Base-by-base conservation (phyloP, 2,329 filamentous ascomycete genomes). In the Trichoderma sp. region DNA sequence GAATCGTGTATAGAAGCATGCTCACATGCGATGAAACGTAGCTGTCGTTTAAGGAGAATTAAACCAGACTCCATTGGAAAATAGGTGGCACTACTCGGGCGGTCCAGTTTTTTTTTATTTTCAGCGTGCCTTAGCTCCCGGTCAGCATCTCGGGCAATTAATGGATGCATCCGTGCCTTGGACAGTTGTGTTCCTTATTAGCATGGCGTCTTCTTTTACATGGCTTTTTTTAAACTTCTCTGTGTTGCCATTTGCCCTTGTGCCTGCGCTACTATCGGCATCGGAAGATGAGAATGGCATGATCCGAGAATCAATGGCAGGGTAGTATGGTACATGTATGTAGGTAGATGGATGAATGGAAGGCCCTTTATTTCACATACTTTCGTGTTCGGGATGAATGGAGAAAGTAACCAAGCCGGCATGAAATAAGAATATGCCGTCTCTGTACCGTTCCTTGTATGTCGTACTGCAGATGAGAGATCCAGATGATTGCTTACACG, bases 11-110 rank as follows among this genome's bases (percentile, higher is more conserved):
- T 6, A 55, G 19, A 27, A 19, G 19, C 24, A 55, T 10, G 33
- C 61, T 35, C 33, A 40, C 16, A 64, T 55, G 61, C 61, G 49
- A 64, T 64, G 61, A 40, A 64, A 64, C 61, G 61, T 64, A 64
- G 61, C 61, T 49, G 21, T 61, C 58, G 27, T 19, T 24, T 7
- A 60, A 29, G 19, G 14, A 29, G 19, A 13, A 53, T 40, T 43
- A 2, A 55, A 29, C n/a, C n/a, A n/a, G n/a, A n/a, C 47, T 13
- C 33, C 33, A 35, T 35, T 49, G 19, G 19, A 10, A 49, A 40
- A 10, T n/a, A 43, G 40, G 19, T n/a, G 40, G 40, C 19, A 19
- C 19, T 43, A 43, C 35, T 14, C 7, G 4, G 33, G 11, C 29
- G 47, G 33, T 37, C 47, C 60, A 33, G 37, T 63, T 62, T 53